These are phyloP conservation scores for Spinellus fusiger DNA, from an alignment of 192 early-diverging fungal species.

Conservation along the genomic window DNA sequence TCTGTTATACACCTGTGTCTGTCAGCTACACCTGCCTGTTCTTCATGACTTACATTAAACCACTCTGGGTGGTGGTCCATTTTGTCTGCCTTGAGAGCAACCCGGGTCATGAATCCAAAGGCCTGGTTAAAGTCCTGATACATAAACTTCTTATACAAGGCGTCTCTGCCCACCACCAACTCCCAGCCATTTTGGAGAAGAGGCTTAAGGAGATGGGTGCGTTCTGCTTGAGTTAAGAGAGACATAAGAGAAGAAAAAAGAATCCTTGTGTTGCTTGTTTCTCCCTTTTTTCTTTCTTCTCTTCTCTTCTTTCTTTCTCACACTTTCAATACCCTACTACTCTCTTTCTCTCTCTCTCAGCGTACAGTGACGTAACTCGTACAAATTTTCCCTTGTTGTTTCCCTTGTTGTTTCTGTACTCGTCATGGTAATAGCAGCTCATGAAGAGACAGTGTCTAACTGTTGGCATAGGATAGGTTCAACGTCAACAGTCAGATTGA, in stretches of 20 bases:
- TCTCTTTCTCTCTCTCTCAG: no score
- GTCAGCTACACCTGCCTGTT: background rate
- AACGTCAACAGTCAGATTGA: slow-evolving; percentile 77
- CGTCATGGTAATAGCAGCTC: background rate
- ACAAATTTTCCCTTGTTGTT: background rate
- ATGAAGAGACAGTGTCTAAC: background rate
- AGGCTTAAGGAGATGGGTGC: slow-evolving; percentile 27
- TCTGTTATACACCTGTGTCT: slow-evolving; percentile 90
- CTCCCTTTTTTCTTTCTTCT: background rate
- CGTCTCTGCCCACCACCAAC: slow-evolving; percentile 59
- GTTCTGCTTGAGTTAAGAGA: slow-evolving; percentile 38
- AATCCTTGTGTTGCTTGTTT: background rate
- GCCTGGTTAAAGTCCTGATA: slow-evolving; percentile 84
- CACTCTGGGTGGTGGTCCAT: slow-evolving; percentile 95
- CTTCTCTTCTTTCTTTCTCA: background rate
- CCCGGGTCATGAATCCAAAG: slow-evolving; percentile 92
- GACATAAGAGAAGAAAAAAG: slow-evolving; percentile 11
- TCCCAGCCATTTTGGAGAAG: slow-evolving; percentile 49
- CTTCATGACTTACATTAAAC: slow-evolving; percentile 61
- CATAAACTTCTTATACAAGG: slow-evolving; percentile 66
- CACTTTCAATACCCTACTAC: background rate
- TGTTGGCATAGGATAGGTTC: slow-evolving; percentile 48
- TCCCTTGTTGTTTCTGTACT: background rate
- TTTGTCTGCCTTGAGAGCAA: slow-evolving; percentile 87
- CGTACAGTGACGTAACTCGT: no score